These are phyloP conservation scores for Tricholoma terreum DNA, from an alignment of 768 basidiomycete genomes.

Conservation along the genomic window DNA sequence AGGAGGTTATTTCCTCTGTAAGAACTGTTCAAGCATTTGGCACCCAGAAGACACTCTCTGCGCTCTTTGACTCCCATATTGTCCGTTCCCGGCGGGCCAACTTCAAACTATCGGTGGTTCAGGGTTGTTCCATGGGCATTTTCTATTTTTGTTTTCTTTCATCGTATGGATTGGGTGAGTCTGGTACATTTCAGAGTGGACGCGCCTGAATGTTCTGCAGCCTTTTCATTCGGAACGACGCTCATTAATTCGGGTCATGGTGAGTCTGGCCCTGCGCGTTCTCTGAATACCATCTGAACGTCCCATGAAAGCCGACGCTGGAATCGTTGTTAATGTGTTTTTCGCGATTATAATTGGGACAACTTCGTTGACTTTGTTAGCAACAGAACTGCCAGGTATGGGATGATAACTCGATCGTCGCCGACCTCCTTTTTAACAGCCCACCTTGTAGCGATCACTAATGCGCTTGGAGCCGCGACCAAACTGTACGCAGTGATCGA, in stretches of 20 bases:
- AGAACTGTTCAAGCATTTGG: slow-evolving; percentile 92
- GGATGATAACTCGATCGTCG: too few species aligned
- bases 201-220: too few species aligned
- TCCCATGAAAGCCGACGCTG: slow-evolving; percentile 69
- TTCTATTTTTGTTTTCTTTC: slow-evolving; percentile 86
- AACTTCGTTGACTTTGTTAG: slow-evolving; percentile 80
- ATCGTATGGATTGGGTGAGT: slow-evolving; percentile 63
- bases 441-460: slow-evolving; percentile 57
- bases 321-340: slow-evolving; percentile 80
- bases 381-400: slow-evolving; percentile 86
- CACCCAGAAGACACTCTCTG: slow-evolving; percentile 59
- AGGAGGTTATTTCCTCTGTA: slow-evolving; percentile 89
- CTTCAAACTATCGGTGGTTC: slow-evolving; percentile 53
- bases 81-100: slow-evolving; percentile 49
- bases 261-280: too few species aligned
- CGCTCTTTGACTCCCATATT: slow-evolving; percentile 64
- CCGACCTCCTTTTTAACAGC: too few species aligned
- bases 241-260: slow-evolving; percentile 65
- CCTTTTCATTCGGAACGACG: slow-evolving; percentile 87
- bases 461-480: slow-evolving; percentile 79
- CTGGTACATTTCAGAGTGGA: too few species aligned
- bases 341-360: slow-evolving; percentile 83
- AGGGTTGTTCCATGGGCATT: slow-evolving; percentile 57
- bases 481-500: slow-evolving; percentile 88
- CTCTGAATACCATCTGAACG: too few species aligned